phyloP scores from a whole-genome alignment of 768 basidiomycete species.

The Mycena vitilis region DNA sequence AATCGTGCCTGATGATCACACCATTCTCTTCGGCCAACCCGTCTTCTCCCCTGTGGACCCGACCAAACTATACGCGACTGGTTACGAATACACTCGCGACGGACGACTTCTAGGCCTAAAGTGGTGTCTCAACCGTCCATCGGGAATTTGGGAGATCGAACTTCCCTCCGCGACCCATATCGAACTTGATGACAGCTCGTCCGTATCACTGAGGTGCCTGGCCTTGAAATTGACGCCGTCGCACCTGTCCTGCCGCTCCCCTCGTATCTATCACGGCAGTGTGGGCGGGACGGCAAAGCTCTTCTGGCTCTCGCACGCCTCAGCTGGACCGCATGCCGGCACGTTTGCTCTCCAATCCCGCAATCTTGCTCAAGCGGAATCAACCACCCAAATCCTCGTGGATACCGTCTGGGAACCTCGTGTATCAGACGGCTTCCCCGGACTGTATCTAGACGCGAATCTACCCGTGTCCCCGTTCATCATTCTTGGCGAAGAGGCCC shows the following conservation, averaged over 20 bases:
- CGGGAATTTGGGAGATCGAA: slow-evolving; percentile 65
- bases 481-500: slow-evolving; percentile 34
- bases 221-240: slow-evolving; percentile 55
- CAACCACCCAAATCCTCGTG: slow-evolving; percentile 47
- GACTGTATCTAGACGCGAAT: slow-evolving; percentile 64
- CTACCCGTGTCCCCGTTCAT: slow-evolving; percentile 58
- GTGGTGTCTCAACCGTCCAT: slow-evolving; percentile 58
- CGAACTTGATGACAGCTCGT: slow-evolving; percentile 17
- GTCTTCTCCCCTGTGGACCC: slow-evolving; percentile 57
- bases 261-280: slow-evolving; percentile 55
- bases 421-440: slow-evolving; percentile 61
- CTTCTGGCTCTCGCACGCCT: slow-evolving; percentile 65
- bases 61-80: slow-evolving; percentile 64
- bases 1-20: slow-evolving; percentile 20
- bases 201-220: slow-evolving; percentile 30
- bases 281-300: slow-evolving; percentile 43
- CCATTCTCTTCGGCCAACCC: slow-evolving; percentile 66
- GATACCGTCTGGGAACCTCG: slow-evolving; percentile 54
- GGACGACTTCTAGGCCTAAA: slow-evolving; percentile 63
- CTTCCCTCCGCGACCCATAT: slow-evolving; percentile 35
- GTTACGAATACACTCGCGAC: slow-evolving; percentile 69
- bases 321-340: slow-evolving; percentile 71
- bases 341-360: slow-evolving; percentile 63
- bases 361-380: slow-evolving; percentile 42
- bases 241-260: slow-evolving; percentile 67